Conservation (phyloP, 768 basidiomycete genomes). For the Suillus fuscotomentosus region DNA sequence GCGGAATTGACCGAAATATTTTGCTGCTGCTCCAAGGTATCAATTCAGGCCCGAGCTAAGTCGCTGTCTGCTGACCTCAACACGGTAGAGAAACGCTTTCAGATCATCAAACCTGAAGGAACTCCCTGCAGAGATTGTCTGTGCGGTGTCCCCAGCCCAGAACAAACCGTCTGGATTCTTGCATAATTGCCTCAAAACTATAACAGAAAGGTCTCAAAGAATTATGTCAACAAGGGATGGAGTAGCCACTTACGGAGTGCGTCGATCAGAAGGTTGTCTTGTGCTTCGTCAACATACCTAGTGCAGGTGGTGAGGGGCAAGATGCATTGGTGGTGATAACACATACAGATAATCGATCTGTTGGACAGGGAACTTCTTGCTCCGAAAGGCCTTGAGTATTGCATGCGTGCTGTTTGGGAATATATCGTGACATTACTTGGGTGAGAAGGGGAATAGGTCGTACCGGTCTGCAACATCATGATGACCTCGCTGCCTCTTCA, state of each 20-base stretch:
- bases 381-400: constrained; percentile 38
- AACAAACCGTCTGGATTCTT: constrained; percentile 65
- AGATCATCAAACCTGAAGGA: constrained; percentile 71
- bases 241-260: constrained; percentile 42
- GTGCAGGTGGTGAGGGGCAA: constrained; percentile 1
- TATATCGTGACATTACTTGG: neutral
- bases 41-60: neutral
- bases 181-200: constrained; percentile 65
- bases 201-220: neutral
- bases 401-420: constrained; percentile 44
- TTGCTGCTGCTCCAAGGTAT: constrained; percentile 17
- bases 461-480: constrained; percentile 64
- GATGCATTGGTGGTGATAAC: neutral
- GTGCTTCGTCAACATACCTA: constrained; percentile 74
- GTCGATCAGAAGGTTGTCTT: constrained; percentile 71
- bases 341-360: constrained; percentile 58
- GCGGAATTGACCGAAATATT: constrained; percentile 10
- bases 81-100: constrained; percentile 60
- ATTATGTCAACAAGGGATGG: neutral
- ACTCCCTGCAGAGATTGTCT: constrained; percentile 76
- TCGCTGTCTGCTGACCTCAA: neutral
- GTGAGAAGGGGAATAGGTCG: neutral
- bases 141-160: constrained; percentile 81
- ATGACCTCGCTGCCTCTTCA: constrained; percentile 41
- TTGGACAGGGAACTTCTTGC: constrained; percentile 23